phyloP scores from a whole-genome alignment of 257 asterid species.

The Striga asiatica region DNA sequence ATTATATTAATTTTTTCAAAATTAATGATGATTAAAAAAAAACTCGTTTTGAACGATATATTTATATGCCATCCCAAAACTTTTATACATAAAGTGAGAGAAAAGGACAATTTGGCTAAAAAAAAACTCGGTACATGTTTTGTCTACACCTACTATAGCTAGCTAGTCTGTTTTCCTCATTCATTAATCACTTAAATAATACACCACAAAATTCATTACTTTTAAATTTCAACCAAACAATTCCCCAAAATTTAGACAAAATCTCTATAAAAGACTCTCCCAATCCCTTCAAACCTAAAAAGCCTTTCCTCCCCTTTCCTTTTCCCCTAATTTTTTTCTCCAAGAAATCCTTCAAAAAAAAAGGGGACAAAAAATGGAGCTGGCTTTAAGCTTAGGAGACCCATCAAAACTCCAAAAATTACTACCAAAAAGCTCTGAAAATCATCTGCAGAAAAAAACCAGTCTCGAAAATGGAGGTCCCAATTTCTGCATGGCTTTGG shows the following conservation, averaged over 20 bases:
- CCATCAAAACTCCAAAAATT: constrained; percentile 20
- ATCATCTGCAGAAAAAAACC: not conserved
- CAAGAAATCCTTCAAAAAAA: too few relatives aligned
- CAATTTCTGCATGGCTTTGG: constrained; percentile 39
- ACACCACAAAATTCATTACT: not conserved
- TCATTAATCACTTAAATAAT: not conserved
- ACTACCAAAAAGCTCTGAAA: constrained; percentile 2
- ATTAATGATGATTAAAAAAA: too few relatives aligned
- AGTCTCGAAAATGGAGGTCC: constrained; percentile 5
- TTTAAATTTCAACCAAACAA: too few relatives aligned
- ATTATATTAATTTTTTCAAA: too few relatives aligned
- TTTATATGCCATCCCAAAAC: too few relatives aligned
- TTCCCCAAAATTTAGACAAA: not conserved
- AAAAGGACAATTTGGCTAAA: too few relatives aligned
- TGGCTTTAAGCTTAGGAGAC: constrained; percentile 48
- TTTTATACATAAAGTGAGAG: too few relatives aligned
- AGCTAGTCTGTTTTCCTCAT: constrained; percentile 11
- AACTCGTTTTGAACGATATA: too few relatives aligned
- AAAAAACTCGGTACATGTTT: constrained; percentile 9
- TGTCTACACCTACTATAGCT: constrained; percentile 15
- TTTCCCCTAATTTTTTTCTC: too few relatives aligned
- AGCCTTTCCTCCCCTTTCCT: not conserved
- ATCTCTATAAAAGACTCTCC: constrained; percentile 47
- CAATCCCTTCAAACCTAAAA: constrained; percentile 8
- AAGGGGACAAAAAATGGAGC: constrained; percentile 36